Evolutionary conservation across 306 rosid genomes (phyloP).

Genomic region (Quercus engelmannii): DNA sequence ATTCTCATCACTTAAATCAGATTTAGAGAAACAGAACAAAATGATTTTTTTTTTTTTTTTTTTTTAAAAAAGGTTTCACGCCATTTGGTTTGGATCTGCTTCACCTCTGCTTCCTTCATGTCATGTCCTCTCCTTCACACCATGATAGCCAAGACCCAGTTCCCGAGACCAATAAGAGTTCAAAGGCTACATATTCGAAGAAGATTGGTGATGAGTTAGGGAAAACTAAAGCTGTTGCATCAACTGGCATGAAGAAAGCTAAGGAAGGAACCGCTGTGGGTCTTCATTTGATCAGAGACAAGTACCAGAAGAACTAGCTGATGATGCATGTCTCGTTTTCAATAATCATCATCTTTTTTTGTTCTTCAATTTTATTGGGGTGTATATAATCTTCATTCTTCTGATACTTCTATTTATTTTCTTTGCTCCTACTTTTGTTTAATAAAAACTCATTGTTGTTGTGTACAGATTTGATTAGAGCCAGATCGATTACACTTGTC

Average conservation of each 20-base stretch:
- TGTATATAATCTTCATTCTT: not conserved
- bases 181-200: slow-evolving; percentile 4
- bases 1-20: no score
- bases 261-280: slow-evolving; percentile 26
- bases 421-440: not conserved
- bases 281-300: slow-evolving; percentile 34
- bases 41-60: no score
- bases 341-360: not conserved
- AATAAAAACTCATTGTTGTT: not conserved
- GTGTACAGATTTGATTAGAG: not conserved
- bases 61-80: no score
- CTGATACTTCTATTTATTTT: no score
- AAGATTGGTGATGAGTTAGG: slow-evolving; percentile 22
- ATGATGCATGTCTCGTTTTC: not conserved
- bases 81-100: no score
- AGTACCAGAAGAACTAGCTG: slow-evolving; percentile 11
- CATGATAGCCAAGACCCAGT: not conserved
- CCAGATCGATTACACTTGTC: not conserved
- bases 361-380: not conserved
- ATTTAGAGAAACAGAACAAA: no score
- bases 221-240: slow-evolving; percentile 26
- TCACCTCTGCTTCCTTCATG: no score
- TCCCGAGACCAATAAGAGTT: not conserved
- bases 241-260: slow-evolving; percentile 27
- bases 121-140: no score